Conservation (phyloP, 129 eudicot species). For the Flaveria robusta region DNA sequence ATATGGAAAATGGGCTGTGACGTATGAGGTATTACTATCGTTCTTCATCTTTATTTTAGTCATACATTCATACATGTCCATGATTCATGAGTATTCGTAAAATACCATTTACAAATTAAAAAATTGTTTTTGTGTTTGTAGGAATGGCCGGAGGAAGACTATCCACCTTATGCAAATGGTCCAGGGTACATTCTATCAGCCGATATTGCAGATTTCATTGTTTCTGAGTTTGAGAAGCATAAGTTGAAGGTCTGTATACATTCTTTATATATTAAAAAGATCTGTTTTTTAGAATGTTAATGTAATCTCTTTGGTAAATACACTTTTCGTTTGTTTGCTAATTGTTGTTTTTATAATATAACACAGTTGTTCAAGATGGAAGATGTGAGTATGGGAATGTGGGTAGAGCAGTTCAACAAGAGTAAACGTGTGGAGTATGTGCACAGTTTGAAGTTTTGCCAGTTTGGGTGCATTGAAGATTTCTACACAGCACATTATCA, state of each 20-base stretch:
- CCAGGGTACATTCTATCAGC: constrained; percentile 85
- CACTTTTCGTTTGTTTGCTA: too few relatives aligned
- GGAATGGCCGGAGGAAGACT: constrained; percentile 97
- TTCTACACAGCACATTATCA: constrained; percentile 92
- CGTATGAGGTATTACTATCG: constrained; percentile 61
- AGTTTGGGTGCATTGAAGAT: constrained; percentile 84
- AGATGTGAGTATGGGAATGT: constrained; percentile 99
- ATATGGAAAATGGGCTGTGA: constrained; percentile 80
- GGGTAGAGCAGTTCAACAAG: constrained; percentile 79
- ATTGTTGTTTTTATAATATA: too few relatives aligned
- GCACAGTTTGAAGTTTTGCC: constrained; percentile 85
- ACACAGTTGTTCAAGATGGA: constrained; percentile 86
- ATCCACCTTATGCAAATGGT: constrained; percentile 93
- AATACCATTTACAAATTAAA: too few relatives aligned
- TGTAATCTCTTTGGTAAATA: too few relatives aligned
- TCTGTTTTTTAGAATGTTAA: too few relatives aligned
- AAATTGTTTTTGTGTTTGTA: constrained; percentile 17
- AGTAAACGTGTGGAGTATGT: constrained; percentile 69
- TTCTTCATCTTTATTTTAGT: background rate
- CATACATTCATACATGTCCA: background rate
- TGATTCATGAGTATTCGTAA: too few relatives aligned
- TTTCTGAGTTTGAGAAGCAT: constrained; percentile 65
- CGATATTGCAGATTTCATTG: constrained; percentile 73
- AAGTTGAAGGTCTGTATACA: constrained; percentile 33
- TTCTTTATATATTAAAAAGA: too few relatives aligned